phyloP scores from a whole-genome alignment of 1,139 yeast genomes.

The Kurtzmaniella natalensis region DNA sequence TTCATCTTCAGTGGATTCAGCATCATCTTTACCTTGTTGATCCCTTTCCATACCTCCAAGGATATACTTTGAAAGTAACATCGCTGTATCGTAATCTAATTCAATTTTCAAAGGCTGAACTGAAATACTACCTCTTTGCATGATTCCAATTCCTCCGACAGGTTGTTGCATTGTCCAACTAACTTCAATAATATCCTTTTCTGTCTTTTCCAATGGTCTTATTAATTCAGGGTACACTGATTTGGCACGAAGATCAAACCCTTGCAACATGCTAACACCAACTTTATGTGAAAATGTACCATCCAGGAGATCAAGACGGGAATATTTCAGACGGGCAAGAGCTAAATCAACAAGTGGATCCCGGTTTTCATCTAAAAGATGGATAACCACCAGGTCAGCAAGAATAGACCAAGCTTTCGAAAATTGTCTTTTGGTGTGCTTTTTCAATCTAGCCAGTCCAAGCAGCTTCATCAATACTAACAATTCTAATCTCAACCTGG shows the following conservation, averaged over 20 bases:
- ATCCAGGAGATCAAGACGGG: slow-evolving; percentile 49
- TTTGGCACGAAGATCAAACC: slow-evolving; percentile 59
- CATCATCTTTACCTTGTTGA: not conserved
- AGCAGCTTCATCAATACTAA: slow-evolving; percentile 66
- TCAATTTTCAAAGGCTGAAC: slow-evolving; percentile 69
- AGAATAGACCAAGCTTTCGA: slow-evolving; percentile 34
- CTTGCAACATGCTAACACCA: slow-evolving; percentile 61
- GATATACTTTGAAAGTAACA: slow-evolving; percentile 26
- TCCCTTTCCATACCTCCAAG: not conserved
- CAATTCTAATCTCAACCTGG: slow-evolving; percentile 54
- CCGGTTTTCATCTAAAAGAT: slow-evolving; percentile 57
- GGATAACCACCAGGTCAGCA: slow-evolving; percentile 67
- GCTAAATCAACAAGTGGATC: slow-evolving; percentile 72
- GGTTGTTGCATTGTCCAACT: slow-evolving; percentile 75
- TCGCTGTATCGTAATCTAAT: slow-evolving; percentile 66
- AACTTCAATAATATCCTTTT: slow-evolving; percentile 38
- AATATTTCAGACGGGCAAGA: slow-evolving; percentile 58
- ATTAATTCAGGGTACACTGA: slow-evolving; percentile 70
- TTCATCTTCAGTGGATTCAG: not conserved
- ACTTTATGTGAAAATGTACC: slow-evolving; percentile 61
- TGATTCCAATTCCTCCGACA: slow-evolving; percentile 79
- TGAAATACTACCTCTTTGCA: slow-evolving; percentile 42
- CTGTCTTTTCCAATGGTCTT: slow-evolving; percentile 37
- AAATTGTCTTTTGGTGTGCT: slow-evolving; percentile 18
- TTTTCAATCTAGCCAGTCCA: slow-evolving; percentile 41